Base-by-base conservation (phyloP, 352 stramenopile species). In the Globisporangium iwayamae region DNA sequence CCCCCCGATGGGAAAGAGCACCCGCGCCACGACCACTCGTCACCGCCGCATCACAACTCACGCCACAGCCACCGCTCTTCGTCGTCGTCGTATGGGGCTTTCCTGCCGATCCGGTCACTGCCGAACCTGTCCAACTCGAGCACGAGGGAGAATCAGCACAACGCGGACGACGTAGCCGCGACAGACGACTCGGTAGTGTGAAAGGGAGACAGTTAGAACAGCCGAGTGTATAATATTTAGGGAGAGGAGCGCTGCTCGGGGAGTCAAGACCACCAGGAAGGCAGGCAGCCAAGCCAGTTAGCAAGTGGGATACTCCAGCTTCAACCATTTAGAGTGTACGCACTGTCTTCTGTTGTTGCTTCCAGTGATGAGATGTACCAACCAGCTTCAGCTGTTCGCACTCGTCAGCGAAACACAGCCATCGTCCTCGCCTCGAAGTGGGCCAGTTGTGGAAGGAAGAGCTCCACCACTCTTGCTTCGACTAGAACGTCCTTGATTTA, bases 11-110 rank as follows among this genome's bases (percentile, higher is more conserved):
- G 57, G 10, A 58, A 54, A 43, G 63, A 57, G 30, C 52, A 68
- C 38, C 51, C 32, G 14, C 39, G 41, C 30, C 58, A 66, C 32
- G 41, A 56, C 25, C 64, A 50, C 41, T 14, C 51, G 10, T 6
- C 64, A 6, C 51, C 50, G 9, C 10, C 64, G 6, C 51, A 61
- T 32, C 64, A 57, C 32, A 47, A 20, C 41, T 65, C 57, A 16
- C 51, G 57, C 22, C 56, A 62, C 32, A 69, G 34, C 45, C 63
- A 68, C 22, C 50, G 56, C 14, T 10, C 47, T 11, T 51, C n/a
- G 7, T 20, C 50, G 14, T 38, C 60, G 4, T 25, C 50, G 2
- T 14, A 48, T 3, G 43, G 4, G 10, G 13, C 10, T 14, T 63
- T 63, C 13, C 5, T 55, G 20, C 46, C 57, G 2, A 22, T 38